Percentiles rank a stretch among this genome's conserved stretches.
These are phyloP conservation scores for Helicostylum pulchrum DNA, from an alignment of 192 early-diverging fungal genomes.

Conservation along the genomic window DNA sequence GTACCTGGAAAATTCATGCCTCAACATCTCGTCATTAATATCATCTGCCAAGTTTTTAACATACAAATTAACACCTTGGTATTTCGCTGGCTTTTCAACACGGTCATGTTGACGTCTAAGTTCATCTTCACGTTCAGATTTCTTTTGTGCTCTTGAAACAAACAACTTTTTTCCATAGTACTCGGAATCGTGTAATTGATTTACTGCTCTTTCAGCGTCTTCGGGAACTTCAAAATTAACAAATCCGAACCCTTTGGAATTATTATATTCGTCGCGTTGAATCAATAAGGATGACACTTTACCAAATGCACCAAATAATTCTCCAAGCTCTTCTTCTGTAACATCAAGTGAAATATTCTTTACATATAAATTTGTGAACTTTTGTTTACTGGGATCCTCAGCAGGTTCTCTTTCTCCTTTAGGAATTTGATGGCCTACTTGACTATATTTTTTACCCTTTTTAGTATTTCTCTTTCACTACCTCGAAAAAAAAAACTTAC, in stretches of 20 bases:
- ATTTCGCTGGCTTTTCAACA: slow-evolving; percentile 80
- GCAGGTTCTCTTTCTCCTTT: slow-evolving; percentile 70
- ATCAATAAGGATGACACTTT: slow-evolving; percentile 69
- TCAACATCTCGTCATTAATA: slow-evolving; percentile 81
- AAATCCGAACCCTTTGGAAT: slow-evolving; percentile 83
- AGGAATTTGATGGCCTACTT: slow-evolving; percentile 77
- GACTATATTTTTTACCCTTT: slow-evolving; percentile 19
- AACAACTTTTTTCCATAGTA: slow-evolving; percentile 76
- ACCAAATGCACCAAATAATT: slow-evolving; percentile 69
- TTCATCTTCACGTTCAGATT: slow-evolving; percentile 85
- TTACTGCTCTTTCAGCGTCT: slow-evolving; percentile 70
- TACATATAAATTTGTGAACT: slow-evolving; percentile 90
- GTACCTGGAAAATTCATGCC: slow-evolving; percentile 80
- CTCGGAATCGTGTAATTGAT: slow-evolving; percentile 81
- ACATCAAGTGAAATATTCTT: slow-evolving; percentile 79
- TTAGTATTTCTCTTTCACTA: background rate
- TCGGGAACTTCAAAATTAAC: slow-evolving; percentile 84
- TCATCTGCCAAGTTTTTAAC: slow-evolving; percentile 89
- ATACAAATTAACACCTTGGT: slow-evolving; percentile 92
- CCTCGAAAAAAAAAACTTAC: slow-evolving; percentile 25
- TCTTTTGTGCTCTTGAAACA: slow-evolving; percentile 91
- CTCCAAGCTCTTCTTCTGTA: slow-evolving; percentile 61
- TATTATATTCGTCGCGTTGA: slow-evolving; percentile 66
- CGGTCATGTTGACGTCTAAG: slow-evolving; percentile 83
- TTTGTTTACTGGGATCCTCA: slow-evolving; percentile 58